Percentiles rank a stretch among this genome's conserved stretches.
phyloP scores from a whole-genome alignment of 768 basidiomycete species.

The Lenzites betulinus region DNA sequence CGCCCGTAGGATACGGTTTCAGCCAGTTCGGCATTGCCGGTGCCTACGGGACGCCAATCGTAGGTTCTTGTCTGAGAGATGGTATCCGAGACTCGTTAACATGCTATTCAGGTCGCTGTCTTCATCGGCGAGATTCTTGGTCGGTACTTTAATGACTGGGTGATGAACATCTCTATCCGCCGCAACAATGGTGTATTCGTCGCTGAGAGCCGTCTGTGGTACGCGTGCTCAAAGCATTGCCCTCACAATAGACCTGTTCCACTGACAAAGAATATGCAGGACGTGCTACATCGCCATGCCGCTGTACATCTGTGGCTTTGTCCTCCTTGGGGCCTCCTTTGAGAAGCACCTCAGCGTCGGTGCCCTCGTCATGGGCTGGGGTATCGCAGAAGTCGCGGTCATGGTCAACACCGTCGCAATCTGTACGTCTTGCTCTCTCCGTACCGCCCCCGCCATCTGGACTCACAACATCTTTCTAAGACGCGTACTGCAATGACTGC shows the following conservation, averaged over 20 bases:
- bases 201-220: constrained; percentile 63
- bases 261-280: constrained; percentile 36
- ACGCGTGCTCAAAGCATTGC: constrained; percentile 9
- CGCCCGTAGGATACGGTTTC: constrained; percentile 56
- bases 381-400: constrained; percentile 54
- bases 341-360: constrained; percentile 54
- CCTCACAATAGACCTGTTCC: neutral
- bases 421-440: constrained; percentile 40
- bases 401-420: constrained; percentile 66
- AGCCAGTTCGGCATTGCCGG: constrained; percentile 52
- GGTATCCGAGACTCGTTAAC: neutral
- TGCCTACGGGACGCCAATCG: constrained; percentile 57
- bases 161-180: constrained; percentile 45
- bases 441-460: constrained; percentile 18
- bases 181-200: constrained; percentile 54
- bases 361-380: constrained; percentile 68
- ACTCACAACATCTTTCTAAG: constrained; percentile 31
- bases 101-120: constrained; percentile 42
- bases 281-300: constrained; percentile 60
- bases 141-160: constrained; percentile 52
- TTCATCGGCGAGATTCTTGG: constrained; percentile 55
- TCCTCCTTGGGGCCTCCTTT: constrained; percentile 55
- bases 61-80: constrained; percentile 25
- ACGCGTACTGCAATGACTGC: constrained; percentile 51
- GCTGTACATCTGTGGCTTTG: constrained; percentile 63